Conservation (phyloP, 768 basidiomycete species). For the Boletus sp. region DNA sequence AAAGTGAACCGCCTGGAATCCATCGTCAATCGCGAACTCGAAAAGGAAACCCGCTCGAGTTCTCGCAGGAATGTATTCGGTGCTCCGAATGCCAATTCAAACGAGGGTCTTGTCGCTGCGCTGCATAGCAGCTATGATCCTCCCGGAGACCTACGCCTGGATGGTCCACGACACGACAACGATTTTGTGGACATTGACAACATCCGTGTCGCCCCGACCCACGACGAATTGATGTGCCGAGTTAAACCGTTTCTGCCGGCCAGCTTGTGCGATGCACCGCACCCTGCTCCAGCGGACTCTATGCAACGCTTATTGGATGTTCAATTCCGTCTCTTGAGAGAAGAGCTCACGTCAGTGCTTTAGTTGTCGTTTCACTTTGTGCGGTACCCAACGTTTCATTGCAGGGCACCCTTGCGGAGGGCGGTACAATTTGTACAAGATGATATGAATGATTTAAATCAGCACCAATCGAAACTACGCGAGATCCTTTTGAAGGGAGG, state of each 20-base stretch:
- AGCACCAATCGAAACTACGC: constrained; percentile 37
- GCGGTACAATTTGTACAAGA: constrained; percentile 48
- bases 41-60: constrained; percentile 29
- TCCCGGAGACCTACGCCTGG: constrained; percentile 47
- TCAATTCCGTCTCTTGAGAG: constrained; percentile 71
- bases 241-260: constrained; percentile 58
- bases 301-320: constrained; percentile 70
- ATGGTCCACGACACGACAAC: constrained; percentile 66
- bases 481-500: constrained; percentile 50
- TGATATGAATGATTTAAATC: constrained; percentile 35
- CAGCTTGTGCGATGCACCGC: constrained; percentile 57
- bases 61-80: constrained; percentile 2
- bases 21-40: constrained; percentile 52
- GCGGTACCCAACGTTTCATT: not conserved
- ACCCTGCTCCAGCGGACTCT: constrained; percentile 51
- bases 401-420: constrained; percentile 50
- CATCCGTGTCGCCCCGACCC: constrained; percentile 70
- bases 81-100: constrained; percentile 1
- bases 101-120: constrained; percentile 39
- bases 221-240: constrained; percentile 54
- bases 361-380: not conserved
- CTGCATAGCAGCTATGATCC: constrained; percentile 46
- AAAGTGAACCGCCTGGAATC: constrained; percentile 32
- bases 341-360: constrained; percentile 59
- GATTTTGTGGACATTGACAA: constrained; percentile 52